Evolutionary conservation across 495 filamentous ascomycete species (phyloP).

Genomic region (Hypoxylon fuscum): DNA sequence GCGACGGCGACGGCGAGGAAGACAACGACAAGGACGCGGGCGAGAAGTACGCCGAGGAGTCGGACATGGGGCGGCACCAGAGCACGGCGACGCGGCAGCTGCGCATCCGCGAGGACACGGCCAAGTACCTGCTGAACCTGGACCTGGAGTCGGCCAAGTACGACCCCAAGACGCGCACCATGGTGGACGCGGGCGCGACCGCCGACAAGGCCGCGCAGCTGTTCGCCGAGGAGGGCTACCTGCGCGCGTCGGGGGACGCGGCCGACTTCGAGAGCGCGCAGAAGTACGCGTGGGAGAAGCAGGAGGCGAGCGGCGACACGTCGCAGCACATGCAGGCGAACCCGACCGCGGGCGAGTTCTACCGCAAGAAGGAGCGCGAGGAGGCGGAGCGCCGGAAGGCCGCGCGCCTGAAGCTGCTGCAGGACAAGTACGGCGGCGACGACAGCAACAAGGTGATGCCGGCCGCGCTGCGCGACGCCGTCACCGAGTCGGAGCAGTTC

Average conservation of each 20-base stretch:
- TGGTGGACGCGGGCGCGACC: constrained; percentile 89
- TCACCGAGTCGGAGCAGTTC: constrained; percentile 85
- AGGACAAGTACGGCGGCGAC: constrained; percentile 83
- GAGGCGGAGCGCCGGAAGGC: constrained; percentile 74
- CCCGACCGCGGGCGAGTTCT: constrained; percentile 87
- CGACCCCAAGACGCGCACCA: constrained; percentile 94
- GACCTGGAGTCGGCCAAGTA: constrained; percentile 98
- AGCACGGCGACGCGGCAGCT: constrained; percentile 89
- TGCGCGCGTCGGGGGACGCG: constrained; percentile 90
- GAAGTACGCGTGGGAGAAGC: constrained; percentile 92
- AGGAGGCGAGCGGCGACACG: constrained; percentile 79
- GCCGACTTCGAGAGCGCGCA: constrained; percentile 93
- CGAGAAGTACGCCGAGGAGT: constrained; percentile 90
- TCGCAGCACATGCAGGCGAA: constrained; percentile 92
- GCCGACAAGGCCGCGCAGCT: constrained; percentile 83
- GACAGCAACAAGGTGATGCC: constrained; percentile 65
- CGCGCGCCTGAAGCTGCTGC: constrained; percentile 72
- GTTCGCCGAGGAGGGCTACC: constrained; percentile 94
- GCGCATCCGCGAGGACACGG: constrained; percentile 93
- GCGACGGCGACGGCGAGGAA: constrained; percentile 58
- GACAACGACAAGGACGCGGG: constrained; percentile 64
- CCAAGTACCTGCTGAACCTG: constrained; percentile 95
- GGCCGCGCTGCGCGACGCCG: constrained; percentile 68
- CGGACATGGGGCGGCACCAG: constrained; percentile 94
- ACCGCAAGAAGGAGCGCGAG: constrained; percentile 78